Conservation (phyloP, 2,329 filamentous ascomycete genomes). For the Chrysosphaeria jannelii region DNA sequence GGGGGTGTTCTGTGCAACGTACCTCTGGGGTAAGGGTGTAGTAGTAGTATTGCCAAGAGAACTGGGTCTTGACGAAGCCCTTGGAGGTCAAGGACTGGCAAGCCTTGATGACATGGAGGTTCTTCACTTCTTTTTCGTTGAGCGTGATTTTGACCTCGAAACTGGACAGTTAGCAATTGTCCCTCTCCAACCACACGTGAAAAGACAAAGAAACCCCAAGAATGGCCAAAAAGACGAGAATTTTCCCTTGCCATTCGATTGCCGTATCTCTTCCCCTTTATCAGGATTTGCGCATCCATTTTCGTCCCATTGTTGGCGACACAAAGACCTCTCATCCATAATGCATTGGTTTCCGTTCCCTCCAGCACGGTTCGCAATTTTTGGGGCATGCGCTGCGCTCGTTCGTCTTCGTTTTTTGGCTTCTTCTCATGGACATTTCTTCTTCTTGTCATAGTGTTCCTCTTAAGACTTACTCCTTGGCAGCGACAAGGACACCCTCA, state of each 20-base stretch:
- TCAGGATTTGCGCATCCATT: background rate
- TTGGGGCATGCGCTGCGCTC: too few relatives aligned
- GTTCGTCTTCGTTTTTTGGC: background rate
- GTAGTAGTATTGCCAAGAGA: slow-evolving; percentile 99
- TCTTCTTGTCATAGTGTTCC: background rate
- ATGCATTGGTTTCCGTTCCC: too few relatives aligned
- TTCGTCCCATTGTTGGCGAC: too few relatives aligned
- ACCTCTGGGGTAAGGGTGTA: slow-evolving; percentile 45
- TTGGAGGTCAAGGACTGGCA: slow-evolving; percentile 93
- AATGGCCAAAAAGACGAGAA: background rate
- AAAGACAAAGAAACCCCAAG: too few relatives aligned
- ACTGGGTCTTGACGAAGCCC: slow-evolving; percentile 96
- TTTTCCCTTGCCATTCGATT: too few relatives aligned
- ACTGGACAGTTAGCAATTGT: slow-evolving; percentile 5
- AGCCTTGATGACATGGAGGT: slow-evolving; percentile 96
- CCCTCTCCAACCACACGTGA: background rate
- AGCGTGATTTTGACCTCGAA: slow-evolving; percentile 23
- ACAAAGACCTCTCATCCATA: too few relatives aligned
- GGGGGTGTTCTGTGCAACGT: slow-evolving; percentile 1
- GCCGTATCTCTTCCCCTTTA: too few relatives aligned
- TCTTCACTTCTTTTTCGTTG: slow-evolving; percentile 96
- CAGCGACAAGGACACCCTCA: slow-evolving; percentile 76
- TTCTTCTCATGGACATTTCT: background rate
- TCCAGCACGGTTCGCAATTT: too few relatives aligned
- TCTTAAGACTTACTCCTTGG: slow-evolving; percentile 36